These are phyloP conservation scores for Otatea glauca DNA, from an alignment of 176 grass and related monocot genomes.

Conservation along the genomic window DNA sequence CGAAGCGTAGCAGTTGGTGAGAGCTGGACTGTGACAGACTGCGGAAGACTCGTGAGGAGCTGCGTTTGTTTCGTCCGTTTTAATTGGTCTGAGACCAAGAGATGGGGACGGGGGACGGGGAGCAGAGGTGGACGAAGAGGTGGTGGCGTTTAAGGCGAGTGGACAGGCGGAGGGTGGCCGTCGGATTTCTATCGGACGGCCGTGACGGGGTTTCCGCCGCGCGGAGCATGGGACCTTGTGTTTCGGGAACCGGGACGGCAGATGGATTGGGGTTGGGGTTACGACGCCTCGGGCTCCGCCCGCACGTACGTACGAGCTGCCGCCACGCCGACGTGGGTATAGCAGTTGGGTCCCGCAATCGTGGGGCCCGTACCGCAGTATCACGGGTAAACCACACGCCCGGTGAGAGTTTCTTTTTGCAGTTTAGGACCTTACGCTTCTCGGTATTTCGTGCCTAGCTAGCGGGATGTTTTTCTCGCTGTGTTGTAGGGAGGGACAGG, in stretches of 20 bases:
- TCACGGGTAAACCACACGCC: accelerated
- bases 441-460: background rate
- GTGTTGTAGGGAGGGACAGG: background rate
- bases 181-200: conserved; percentile 35
- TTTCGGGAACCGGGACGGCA: conserved; percentile 28
- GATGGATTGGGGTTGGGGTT: background rate
- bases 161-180: background rate
- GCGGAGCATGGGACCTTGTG: conserved; percentile 49
- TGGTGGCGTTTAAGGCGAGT: conserved; percentile 35
- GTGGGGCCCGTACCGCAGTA: background rate
- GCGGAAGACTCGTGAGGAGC: conserved; percentile 37
- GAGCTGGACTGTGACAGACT: background rate
- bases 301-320: background rate
- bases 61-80: conserved; percentile 28
- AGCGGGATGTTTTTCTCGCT: conserved; percentile 37
- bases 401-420: background rate
- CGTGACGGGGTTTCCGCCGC: background rate
- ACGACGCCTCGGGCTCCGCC: conserved; percentile 31
- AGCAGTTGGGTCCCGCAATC: background rate
- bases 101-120: background rate
- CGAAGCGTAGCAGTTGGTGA: conserved; percentile 2
- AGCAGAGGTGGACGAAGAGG: background rate
- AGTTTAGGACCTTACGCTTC: background rate
- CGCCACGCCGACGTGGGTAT: background rate
- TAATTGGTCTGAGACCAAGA: background rate